Evolutionary conservation across 257 asterid genomes (phyloP).

Genomic region (Lycium barbarum): DNA sequence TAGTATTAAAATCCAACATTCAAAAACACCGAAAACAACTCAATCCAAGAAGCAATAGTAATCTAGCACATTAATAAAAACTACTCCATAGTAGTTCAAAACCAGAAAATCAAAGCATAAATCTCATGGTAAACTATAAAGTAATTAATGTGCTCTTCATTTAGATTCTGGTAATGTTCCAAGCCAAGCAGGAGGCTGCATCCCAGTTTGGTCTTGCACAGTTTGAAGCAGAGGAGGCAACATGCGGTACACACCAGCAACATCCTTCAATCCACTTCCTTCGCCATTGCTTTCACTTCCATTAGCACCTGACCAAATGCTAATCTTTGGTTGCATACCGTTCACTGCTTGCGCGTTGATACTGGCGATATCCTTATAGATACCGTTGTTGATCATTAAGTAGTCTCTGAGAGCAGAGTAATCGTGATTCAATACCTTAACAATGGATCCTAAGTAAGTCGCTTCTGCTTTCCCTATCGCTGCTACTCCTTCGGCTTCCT

Average conservation of each 20-base stretch:
- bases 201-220: conserved; percentile 36
- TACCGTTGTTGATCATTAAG: conserved; percentile 31
- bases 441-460: conserved; percentile 10
- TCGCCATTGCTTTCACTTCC: background rate
- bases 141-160: background rate
- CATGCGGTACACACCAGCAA: conserved; percentile 30
- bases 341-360: conserved; percentile 29
- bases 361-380: conserved; percentile 28
- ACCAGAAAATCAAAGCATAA: background rate
- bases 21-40: too few relatives aligned
- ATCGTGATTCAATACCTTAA: conserved; percentile 27
- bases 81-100: background rate
- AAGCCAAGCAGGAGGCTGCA: conserved; percentile 38
- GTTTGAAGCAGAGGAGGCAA: conserved; percentile 30
- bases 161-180: conserved; percentile 15
- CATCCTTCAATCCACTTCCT: conserved; percentile 28
- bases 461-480: conserved; percentile 32
- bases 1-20: too few relatives aligned
- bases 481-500: conserved; percentile 32
- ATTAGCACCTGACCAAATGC: conserved; percentile 32
- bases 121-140: background rate
- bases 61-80: background rate
- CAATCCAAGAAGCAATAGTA: background rate
- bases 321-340: conserved; percentile 32
- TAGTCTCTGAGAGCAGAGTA: conserved; percentile 32